Percentiles rank a stretch among this genome's conserved stretches.
phyloP scores from a whole-genome alignment of 768 basidiomycete genomes.

The Calvatia gigantea region DNA sequence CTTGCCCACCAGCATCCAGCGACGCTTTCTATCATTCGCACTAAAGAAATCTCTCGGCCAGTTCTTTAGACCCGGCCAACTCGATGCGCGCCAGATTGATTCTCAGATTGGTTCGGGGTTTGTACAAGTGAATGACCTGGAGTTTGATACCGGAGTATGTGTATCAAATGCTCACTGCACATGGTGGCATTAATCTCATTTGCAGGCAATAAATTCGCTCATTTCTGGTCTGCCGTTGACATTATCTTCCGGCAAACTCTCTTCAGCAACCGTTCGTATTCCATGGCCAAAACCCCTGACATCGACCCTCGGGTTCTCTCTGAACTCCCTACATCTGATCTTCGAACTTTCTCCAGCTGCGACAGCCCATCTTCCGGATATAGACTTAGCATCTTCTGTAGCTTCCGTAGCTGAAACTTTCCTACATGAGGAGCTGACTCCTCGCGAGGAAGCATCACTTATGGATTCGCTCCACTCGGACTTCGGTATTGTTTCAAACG shows the following conservation, averaged over 20 bases:
- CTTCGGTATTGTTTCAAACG: conserved; percentile 22
- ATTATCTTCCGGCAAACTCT: conserved; percentile 69
- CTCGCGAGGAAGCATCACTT: conserved; percentile 66
- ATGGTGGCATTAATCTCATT: conserved; percentile 11
- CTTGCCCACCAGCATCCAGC: conserved; percentile 73
- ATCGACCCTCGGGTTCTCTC: conserved; percentile 65
- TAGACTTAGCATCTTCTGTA: conserved; percentile 73
- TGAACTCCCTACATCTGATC: conserved; percentile 69
- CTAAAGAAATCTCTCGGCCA: conserved; percentile 82
- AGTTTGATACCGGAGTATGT: conserved; percentile 73
- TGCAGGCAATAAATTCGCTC: conserved; percentile 75
- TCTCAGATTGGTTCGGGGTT: conserved; percentile 91
- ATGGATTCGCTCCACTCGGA: conserved; percentile 61
- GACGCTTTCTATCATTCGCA: conserved; percentile 86
- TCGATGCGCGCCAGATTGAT: conserved; percentile 84
- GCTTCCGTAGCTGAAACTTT: conserved; percentile 83
- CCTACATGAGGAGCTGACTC: conserved; percentile 75
- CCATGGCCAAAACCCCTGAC: conserved; percentile 85
- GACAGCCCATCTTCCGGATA: conserved; percentile 17
- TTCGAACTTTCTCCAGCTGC: conserved; percentile 39
- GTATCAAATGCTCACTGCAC: conserved; percentile 1
- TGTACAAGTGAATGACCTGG: conserved; percentile 81
- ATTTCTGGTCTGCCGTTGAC: conserved; percentile 62
- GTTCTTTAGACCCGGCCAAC: conserved; percentile 84
- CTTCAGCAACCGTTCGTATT: conserved; percentile 71